Base-by-base conservation (phyloP, 495 filamentous ascomycete genomes). In the Hypoxylon subgilvum region DNA sequence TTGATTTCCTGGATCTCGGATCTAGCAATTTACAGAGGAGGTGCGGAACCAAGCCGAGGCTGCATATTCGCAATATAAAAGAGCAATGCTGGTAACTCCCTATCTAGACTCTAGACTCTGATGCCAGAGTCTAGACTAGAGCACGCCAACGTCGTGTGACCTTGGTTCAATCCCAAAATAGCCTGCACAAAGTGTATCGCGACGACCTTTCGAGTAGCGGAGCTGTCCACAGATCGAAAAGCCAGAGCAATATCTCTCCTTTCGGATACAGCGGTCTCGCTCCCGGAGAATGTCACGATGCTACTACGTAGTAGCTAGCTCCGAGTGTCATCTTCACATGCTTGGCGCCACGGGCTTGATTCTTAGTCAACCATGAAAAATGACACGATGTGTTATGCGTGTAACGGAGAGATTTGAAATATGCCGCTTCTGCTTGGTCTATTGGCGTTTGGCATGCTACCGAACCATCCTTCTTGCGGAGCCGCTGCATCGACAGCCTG, bases 361-460 rank as follows among this genome's bases (percentile, higher is more conserved):
- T 40, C 36, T 58, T 58, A 58, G 53, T 58, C 48, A 64, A 45
- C 49, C 13, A 54, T 58, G 49, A 54, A 51, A 64, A 64, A 58
- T 58, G 49, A 28, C 43, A 51, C 49, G 42, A 57, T 44, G 38
- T 27, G 27, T 41, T 43, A 22, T 42, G 22, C 39, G 21, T 47
- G 52, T 25, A 22, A 49, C 60, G 42, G 39, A 18, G 27, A 38
- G 54, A 64, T 64, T 64, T 64, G 61, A 64, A 64, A 64, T 64
- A 54, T 58, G 53, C 50, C 31, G 61, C 61, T 54, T 51, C 39
- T 64, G 61, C 61, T 64, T 64, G 61, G 61, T 64, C 49, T 45
- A 58, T 58, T 58, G 32, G 39, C 16, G 14, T 27, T 58, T 58
- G 32, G 39, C 16, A 13, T 27, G 42, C 43, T 48, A 49, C 53